Evolutionary conservation across 345 rosid species (phyloP).

Genomic region (Lumnitzera littorea): DNA sequence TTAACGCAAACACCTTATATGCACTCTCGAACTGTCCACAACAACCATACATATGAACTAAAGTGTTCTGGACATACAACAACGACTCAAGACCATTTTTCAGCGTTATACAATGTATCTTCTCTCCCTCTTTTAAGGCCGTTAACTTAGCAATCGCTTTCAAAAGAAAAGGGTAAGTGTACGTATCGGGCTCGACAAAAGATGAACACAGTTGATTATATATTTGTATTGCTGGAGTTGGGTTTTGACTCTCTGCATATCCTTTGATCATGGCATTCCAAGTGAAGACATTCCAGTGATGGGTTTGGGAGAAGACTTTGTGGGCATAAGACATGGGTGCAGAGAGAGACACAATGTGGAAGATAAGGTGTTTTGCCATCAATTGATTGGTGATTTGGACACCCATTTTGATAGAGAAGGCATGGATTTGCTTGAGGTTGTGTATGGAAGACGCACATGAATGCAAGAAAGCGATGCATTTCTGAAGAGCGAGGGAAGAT

Average conservation of each 20-base stretch:
- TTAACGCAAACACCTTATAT: slow-evolving; percentile 54
- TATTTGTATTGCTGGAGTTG: slow-evolving; percentile 44
- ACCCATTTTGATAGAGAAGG: slow-evolving; percentile 60
- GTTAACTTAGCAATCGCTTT: slow-evolving; percentile 59
- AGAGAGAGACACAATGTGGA: slow-evolving; percentile 45
- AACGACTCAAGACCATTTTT: slow-evolving; percentile 59
- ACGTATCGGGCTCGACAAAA: slow-evolving; percentile 54
- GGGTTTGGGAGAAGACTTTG: slow-evolving; percentile 36
- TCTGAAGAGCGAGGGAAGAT: slow-evolving; percentile 23
- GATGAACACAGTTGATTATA: slow-evolving; percentile 36
- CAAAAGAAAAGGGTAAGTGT: slow-evolving; percentile 80
- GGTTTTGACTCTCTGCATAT: slow-evolving; percentile 53
- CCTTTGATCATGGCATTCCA: slow-evolving; percentile 88
- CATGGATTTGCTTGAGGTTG: slow-evolving; percentile 60
- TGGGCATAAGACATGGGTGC: slow-evolving; percentile 56
- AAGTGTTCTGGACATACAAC: slow-evolving; percentile 59
- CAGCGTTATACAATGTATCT: slow-evolving; percentile 38
- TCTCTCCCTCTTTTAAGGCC: slow-evolving; percentile 39
- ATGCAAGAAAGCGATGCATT: slow-evolving; percentile 50
- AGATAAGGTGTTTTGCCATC: slow-evolving; percentile 55
- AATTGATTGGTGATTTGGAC: slow-evolving; percentile 31
- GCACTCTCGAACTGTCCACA: slow-evolving; percentile 49
- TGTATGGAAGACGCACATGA: slow-evolving; percentile 31
- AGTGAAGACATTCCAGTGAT: slow-evolving; percentile 42
- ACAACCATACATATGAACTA: slow-evolving; percentile 43